Evolutionary conservation across 106 monocot genomes (phyloP), one percentile per base, ranked within the genome.

Genomic region (Dioscorea dumetorum): DNA sequence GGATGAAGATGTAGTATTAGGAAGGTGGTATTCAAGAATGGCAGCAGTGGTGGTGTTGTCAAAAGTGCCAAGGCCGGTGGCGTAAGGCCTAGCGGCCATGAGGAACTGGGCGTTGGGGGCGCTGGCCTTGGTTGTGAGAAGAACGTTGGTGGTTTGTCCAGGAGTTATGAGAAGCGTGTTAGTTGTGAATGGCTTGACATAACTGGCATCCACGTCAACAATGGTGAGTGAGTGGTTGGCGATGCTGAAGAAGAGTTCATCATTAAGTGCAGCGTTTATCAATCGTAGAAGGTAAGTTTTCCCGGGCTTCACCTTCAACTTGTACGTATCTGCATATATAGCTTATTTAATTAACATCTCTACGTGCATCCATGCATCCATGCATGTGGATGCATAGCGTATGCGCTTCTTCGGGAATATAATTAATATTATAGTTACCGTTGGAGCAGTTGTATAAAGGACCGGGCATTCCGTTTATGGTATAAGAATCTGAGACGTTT

Each of bases 191-290:
- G 85, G 82, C 48, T 86, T 86, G 33, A 82, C 72, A 54, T 86
- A 86, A 69, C 56, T 68, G 24, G 72, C 85, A 28, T 86, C 85
- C 18, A 75, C 72, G 33, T 86, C 82, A 19, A 82, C 85, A 16
- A 76, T 66, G 53, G 78, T 86, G 31, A 86, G 66, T 24, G 75
- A 50, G 57, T 86, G 85, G 73, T 82, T 76, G 53, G 82, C 85
- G 56, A 86, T 76, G 64, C 75, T 57, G 85, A 86, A 86, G 78
- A 86, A 86, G 67, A 81, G 78, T 63, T 85, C 85, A 22, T 81
- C 78, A 49, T 85, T 85, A 71, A 85, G 85, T 34, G 85, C 85
- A 54, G 85, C 81, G 74, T 85, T 85, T 70, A 85, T 75, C 16
- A 85, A 23, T 0, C 85, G 73, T 51, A 85, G 81, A 22, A 85